Conservation (phyloP, 257 asterid species). For the Lycium barbarum region DNA sequence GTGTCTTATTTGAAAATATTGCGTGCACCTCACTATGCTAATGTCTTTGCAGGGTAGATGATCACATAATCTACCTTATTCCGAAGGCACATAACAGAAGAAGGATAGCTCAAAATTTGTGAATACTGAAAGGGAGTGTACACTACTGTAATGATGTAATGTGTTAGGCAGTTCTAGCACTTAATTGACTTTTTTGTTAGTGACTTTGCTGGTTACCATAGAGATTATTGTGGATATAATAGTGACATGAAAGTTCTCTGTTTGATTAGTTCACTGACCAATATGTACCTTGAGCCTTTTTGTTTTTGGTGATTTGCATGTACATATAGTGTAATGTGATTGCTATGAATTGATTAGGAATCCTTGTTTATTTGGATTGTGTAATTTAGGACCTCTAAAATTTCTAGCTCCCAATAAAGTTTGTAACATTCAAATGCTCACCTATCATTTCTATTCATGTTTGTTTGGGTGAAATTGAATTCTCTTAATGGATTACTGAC, state of each 20-base stretch:
- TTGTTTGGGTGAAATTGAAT: no score
- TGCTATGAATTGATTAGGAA: constrained; percentile 13
- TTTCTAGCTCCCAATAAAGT: constrained; percentile 1
- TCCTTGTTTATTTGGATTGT: neutral
- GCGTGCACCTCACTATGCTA: neutral
- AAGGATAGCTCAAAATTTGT: constrained; percentile 20
- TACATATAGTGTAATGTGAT: constrained; percentile 22
- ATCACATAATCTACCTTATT: neutral
- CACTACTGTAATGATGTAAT: constrained; percentile 27
- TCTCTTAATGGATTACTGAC: no score
- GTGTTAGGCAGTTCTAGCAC: constrained; percentile 13
- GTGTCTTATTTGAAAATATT: neutral
- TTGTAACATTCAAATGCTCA: neutral
- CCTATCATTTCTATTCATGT: neutral
- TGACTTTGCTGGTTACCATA: neutral
- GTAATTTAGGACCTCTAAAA: neutral
- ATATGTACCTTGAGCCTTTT: neutral
- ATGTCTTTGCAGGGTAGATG: constrained; percentile 33
- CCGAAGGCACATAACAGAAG: neutral
- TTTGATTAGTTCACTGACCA: constrained; percentile 14
- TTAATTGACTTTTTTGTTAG: constrained; percentile 21
- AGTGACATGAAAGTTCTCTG: neutral
- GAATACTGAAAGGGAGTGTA: constrained; percentile 32
- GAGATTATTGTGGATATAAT: constrained; percentile 29
- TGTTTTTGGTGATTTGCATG: constrained; percentile 19